Evolutionary conservation across 768 basidiomycete genomes (phyloP), one percentile per base, ranked within the genome.

Genomic region (Hygrophoropsis aurantiaca): DNA sequence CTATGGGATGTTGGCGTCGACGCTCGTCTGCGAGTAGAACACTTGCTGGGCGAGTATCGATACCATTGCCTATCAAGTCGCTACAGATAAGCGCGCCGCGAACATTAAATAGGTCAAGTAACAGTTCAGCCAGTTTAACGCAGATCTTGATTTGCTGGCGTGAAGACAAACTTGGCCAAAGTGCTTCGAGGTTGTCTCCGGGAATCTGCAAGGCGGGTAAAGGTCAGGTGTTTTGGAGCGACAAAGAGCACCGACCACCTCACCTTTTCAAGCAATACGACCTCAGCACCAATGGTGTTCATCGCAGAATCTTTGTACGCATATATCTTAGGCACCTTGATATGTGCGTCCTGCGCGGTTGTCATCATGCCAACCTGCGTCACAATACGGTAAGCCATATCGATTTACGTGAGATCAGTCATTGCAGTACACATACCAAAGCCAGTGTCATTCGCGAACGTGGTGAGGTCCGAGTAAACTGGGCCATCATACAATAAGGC

Each of bases 221-320:
- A 42, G 20, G 42, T 18, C 23, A 32, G 25, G 41, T 30, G 5
- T 38, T 45, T 10, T 58, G 47, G 45, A 5, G 38, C 30, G 20
- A 11, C 13, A 26, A 34, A 7, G 4, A 36, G 16, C 27, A 19
- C 25, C 23, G 15, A 26, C 38, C 10, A 39, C 58, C 19, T 21
- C 47, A 65, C 64, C 59, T 66, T 59, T 46, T 65, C 65, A 23
- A 65, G 49, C 19, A 65, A 52, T 18, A 65, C 64, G 10, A 65
- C 64, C 38, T 65, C 64, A 11, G 64, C 62, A 27, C 61, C 64
- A 15, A 66, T 52, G 21, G 55, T 54, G 46, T 66, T 64, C 13
- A 58, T 53, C 25, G 55, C 26, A 49, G 58, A 50, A 44, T 65
- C 64, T 30, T 50, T 51, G 33, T 58, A 65, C 16, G 56, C 60